Conservation (phyloP, 2,329 filamentous ascomycete species). For the Acarospora socialis region DNA sequence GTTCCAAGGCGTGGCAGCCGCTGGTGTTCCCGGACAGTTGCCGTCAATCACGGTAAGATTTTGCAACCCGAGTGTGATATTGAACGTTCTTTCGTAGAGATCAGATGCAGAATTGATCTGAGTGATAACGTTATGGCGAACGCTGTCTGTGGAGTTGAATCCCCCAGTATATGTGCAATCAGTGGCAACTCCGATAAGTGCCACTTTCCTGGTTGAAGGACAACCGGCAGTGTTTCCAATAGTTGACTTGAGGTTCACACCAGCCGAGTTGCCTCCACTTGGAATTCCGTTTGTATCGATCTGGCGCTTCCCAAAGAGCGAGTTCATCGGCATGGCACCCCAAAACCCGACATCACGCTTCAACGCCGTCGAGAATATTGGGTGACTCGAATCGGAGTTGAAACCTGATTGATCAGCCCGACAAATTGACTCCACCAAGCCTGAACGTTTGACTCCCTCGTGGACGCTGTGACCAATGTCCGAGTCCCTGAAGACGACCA, state of each 20-base stretch:
- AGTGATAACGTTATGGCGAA: constrained; percentile 61
- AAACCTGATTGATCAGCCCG: constrained; percentile 62
- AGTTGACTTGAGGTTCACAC: constrained; percentile 60
- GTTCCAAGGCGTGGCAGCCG: constrained; percentile 68
- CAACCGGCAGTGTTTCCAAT: constrained; percentile 80
- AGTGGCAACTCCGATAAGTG: constrained; percentile 78
- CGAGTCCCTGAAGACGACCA: constrained; percentile 87
- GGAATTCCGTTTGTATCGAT: constrained; percentile 47
- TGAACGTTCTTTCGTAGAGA: constrained; percentile 82
- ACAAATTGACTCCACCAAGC: constrained; percentile 41
- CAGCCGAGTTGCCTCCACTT: constrained; percentile 59
- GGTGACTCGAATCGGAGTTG: constrained; percentile 61
- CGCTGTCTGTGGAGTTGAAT: constrained; percentile 52
- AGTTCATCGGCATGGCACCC: constrained; percentile 46
- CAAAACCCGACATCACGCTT: constrained; percentile 40
- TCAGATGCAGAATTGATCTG: constrained; percentile 77
- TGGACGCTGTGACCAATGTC: constrained; percentile 45
- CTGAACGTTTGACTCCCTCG: constrained; percentile 49
- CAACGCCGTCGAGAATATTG: constrained; percentile 42
- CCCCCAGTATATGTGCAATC: constrained; percentile 75
- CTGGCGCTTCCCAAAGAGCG: constrained; percentile 57
- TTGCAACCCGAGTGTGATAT: constrained; percentile 79
- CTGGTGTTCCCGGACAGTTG: constrained; percentile 57
- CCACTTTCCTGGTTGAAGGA: constrained; percentile 78
- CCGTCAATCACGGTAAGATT: constrained; percentile 67